A percentile compares a stretch with the other conserved stretches of the same genome.
phyloP scores from a whole-genome alignment of 164 flowering plant species.

The Cinnamomum micranthum region DNA sequence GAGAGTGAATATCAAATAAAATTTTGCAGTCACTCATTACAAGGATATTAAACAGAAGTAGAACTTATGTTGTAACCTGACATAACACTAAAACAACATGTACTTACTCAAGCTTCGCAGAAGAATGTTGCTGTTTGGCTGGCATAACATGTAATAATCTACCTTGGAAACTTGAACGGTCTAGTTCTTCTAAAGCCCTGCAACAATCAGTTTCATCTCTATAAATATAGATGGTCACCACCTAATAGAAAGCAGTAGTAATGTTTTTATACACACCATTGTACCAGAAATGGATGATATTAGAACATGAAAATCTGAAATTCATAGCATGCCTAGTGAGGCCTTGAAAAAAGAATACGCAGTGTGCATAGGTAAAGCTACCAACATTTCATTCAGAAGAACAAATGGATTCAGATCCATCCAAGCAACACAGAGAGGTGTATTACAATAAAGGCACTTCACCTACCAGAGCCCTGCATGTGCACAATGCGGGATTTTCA shows the following conservation, averaged over 20 bases:
- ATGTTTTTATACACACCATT: not conserved
- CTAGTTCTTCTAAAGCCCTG: constrained; percentile 87
- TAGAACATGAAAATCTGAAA: not conserved
- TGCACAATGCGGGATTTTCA: too few relatives aligned
- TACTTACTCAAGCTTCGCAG: constrained; percentile 58
- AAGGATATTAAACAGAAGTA: not conserved
- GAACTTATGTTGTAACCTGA: constrained; percentile 1
- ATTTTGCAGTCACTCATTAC: not conserved
- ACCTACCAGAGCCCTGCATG: too few relatives aligned
- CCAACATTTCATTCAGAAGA: not conserved
- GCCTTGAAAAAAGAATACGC: not conserved
- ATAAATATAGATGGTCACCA: not conserved
- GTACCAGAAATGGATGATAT: too few relatives aligned
- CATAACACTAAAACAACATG: not conserved
- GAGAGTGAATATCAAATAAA: not conserved
- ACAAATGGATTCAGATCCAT: not conserved
- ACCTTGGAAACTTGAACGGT: constrained; percentile 87
- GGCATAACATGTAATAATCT: constrained; percentile 84
- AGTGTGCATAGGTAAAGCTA: not conserved
- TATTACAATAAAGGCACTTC: too few relatives aligned
- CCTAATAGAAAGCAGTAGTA: not conserved
- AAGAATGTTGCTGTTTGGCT: constrained; percentile 43
- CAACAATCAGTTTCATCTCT: constrained; percentile 8
- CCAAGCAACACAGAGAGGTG: not conserved
- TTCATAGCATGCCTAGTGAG: not conserved